Conservation (phyloP, 1,284 basidiomycete species). For the Rhodotorula sp. region DNA sequence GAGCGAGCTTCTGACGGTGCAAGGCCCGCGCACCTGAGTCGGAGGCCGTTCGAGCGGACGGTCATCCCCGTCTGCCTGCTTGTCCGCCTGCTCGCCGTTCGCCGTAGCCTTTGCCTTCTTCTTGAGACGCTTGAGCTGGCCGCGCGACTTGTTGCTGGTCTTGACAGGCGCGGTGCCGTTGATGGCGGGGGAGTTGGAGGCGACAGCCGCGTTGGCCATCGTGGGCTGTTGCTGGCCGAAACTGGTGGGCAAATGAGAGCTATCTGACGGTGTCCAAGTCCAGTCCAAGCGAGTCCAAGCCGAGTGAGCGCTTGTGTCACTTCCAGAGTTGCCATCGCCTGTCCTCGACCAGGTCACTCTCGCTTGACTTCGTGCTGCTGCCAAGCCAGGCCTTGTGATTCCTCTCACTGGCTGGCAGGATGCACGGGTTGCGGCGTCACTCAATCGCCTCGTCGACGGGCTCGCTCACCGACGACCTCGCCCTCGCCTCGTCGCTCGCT, state of each 20-base stretch:
- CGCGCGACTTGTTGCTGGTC: conserved; percentile 38
- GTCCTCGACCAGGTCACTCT: too few relatives aligned
- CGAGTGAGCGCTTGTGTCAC: too few relatives aligned
- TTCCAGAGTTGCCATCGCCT: too few relatives aligned
- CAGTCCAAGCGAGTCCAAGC: too few relatives aligned
- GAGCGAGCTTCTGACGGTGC: not conserved
- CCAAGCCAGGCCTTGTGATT: too few relatives aligned
- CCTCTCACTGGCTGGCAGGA: too few relatives aligned
- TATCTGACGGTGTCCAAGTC: too few relatives aligned
- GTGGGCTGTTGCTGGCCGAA: not conserved
- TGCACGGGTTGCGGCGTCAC: not conserved
- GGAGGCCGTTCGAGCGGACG: conserved; percentile 14
- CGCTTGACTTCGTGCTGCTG: too few relatives aligned
- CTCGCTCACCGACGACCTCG: conserved; percentile 15
- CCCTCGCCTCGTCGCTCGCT: not conserved
- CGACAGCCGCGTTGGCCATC: not conserved
- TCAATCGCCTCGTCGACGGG: conserved; percentile 9
- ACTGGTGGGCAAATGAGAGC: too few relatives aligned
- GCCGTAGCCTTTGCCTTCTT: conserved; percentile 35
- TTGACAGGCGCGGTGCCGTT: conserved; percentile 9
- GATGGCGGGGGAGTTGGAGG: conserved; percentile 5
- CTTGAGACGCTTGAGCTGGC: conserved; percentile 46
- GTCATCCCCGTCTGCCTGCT: not conserved
- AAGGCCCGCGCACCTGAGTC: not conserved
- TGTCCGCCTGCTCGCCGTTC: not conserved